Conservation (phyloP, 2,329 filamentous ascomycete species). For the Aspergillus neoniger region DNA sequence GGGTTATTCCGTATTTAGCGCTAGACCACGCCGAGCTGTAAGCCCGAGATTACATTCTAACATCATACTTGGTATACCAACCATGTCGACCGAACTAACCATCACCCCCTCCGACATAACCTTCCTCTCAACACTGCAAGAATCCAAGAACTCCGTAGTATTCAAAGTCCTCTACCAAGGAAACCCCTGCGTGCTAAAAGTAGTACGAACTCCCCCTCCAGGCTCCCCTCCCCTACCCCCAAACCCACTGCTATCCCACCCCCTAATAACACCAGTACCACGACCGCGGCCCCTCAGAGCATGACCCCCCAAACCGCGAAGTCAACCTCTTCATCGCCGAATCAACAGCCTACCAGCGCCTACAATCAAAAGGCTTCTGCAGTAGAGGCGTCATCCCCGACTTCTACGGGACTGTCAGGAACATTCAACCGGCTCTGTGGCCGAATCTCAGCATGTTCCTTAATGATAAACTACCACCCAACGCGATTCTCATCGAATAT, state of each 20-base stretch:
- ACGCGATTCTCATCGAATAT: neutral
- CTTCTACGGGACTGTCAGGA: conserved; percentile 19
- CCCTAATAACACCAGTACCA: conserved; percentile 14
- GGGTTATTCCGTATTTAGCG: too few species aligned
- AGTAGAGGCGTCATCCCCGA: conserved; percentile 18
- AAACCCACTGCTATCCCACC: neutral
- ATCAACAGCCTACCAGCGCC: conserved; percentile 19
- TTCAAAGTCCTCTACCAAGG: conserved; percentile 17
- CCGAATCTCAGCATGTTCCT: conserved; percentile 17
- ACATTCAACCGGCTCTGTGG: conserved; percentile 13
- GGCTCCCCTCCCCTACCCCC: neutral
- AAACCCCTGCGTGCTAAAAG: conserved; percentile 19
- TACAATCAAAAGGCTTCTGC: conserved; percentile 23
- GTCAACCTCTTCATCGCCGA: conserved; percentile 20
- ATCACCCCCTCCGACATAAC: conserved; percentile 8
- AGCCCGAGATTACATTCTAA: too few species aligned
- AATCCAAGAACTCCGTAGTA: conserved; percentile 12
- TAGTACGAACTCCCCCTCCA: conserved; percentile 9
- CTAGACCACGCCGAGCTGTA: too few species aligned
- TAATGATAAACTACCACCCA: conserved; percentile 13
- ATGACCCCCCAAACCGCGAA: conserved; percentile 17
- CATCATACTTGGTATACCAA: too few species aligned
- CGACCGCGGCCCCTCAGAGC: conserved; percentile 6
- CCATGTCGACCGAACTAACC: neutral
- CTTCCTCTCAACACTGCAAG: conserved; percentile 15